Evolutionary conservation across 2,329 filamentous ascomycete species (phyloP), one percentile per base, ranked within the genome.

Genomic region (Talaromyces marneffei): DNA sequence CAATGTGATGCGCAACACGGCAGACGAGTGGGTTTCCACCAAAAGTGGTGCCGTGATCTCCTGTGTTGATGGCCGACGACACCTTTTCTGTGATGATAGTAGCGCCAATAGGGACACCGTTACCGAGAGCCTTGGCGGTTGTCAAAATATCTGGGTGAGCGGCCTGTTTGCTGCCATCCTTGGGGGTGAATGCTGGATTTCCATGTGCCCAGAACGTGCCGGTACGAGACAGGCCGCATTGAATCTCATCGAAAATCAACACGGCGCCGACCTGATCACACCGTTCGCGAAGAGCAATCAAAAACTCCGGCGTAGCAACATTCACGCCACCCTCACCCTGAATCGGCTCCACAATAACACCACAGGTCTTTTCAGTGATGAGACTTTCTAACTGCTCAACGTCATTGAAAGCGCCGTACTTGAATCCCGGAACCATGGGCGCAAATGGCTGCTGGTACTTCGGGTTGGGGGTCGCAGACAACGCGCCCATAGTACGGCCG

Each of bases 391-490:
- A 84, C 16, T 81, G 87, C 2, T 79, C 82, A 12, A 93, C 78
- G 71, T 97, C 88, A 72, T 99, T 97, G 80, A 87, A 95, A 7
- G 80, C 87, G 57, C 91, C 93, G 71, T 94, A 91, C 71, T 81
- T 86, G 80, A 96, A 97, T 2, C 94, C 94, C 0, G 94, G 93
- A 1, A 99, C 80, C 92, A 99, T 97, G 39, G 94, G 94, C 14
- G 90, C 82, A 72, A 99, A 99, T 0, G 94, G 94, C 68, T 88
- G 85, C 78, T 99, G 94, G 78, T 99, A 99, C 76, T 99, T 99
- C 18, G 92, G 91, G 78, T 97, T 99, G 53, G 92, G 94, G 4
- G 94, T 99, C 10, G 94, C 94, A n/a, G 91, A 96, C 48, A 99
- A 79, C 62, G 88, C 87, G 57, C 94, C 94, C 91, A 97, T 96